These are phyloP conservation scores for Calonectria pseudoturangicola DNA, from an alignment of 2,329 filamentous ascomycete genomes.

Conservation along the genomic window DNA sequence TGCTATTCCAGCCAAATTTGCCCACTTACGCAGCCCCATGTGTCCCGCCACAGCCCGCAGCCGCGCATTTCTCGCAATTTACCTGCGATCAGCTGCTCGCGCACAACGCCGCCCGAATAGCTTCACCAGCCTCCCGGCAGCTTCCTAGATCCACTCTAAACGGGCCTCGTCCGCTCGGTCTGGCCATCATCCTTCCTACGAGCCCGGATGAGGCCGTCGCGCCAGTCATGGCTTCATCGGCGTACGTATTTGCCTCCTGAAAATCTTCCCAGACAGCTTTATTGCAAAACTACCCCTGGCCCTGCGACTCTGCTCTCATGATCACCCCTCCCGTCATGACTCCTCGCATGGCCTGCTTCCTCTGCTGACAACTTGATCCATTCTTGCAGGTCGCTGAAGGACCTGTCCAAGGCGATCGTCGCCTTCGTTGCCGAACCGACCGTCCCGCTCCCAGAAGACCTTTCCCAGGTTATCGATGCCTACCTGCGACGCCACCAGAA, in stretches of 20 bases:
- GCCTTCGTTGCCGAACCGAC: constrained; percentile 68
- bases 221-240: constrained; percentile 55
- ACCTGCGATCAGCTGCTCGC: constrained; percentile 37
- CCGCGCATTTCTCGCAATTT: constrained; percentile 28
- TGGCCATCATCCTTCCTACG: constrained; percentile 48
- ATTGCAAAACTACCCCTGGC: constrained; percentile 35
- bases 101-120: constrained; percentile 42
- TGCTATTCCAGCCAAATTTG: constrained; percentile 27
- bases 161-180: constrained; percentile 49
- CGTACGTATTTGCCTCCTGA: constrained; percentile 53
- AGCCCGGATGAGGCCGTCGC: constrained; percentile 54
- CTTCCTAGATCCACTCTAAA: constrained; percentile 48
- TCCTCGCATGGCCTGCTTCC: constrained; percentile 34
- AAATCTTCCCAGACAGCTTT: constrained; percentile 46
- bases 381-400: constrained; percentile 72
- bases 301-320: constrained; percentile 41
- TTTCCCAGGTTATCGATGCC: constrained; percentile 76
- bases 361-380: constrained; percentile 49
- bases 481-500: constrained; percentile 82
- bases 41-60: constrained; percentile 43
- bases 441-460: constrained; percentile 76
- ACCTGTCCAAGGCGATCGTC: constrained; percentile 75
- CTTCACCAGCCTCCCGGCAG: constrained; percentile 46
- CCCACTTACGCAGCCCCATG: constrained; percentile 42
- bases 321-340: constrained; percentile 43